phyloP scores from a whole-genome alignment of 768 basidiomycete genomes.

The Trametes coccinea region DNA sequence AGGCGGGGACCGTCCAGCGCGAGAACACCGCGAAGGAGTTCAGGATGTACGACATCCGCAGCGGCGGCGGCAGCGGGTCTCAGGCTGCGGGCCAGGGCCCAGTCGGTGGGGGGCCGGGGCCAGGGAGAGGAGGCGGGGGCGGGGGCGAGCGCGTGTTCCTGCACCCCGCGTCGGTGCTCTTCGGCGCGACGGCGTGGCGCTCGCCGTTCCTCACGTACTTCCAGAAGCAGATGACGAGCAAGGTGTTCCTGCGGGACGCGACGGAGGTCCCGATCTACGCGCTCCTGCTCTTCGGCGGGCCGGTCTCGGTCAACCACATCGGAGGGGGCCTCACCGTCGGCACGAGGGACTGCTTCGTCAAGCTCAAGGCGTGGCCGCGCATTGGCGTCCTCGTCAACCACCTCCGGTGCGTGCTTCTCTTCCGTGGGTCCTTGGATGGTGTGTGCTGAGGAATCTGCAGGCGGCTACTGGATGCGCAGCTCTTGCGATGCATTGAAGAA shows the following conservation, averaged over 20 bases:
- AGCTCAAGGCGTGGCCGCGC: slow-evolving; percentile 80
- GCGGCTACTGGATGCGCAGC: slow-evolving; percentile 66
- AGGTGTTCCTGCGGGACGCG: slow-evolving; percentile 83
- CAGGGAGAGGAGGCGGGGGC: not conserved
- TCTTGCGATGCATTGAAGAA: slow-evolving; percentile 64
- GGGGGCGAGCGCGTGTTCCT: slow-evolving; percentile 62
- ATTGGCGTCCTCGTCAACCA: slow-evolving; percentile 91
- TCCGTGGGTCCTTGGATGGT: too few species aligned
- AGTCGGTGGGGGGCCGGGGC: not conserved
- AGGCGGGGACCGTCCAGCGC: slow-evolving; percentile 80
- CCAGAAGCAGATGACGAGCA: slow-evolving; percentile 76
- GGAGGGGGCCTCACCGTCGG: slow-evolving; percentile 73
- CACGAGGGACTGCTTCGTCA: slow-evolving; percentile 53
- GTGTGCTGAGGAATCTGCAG: slow-evolving; percentile 34
- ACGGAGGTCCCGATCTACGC: slow-evolving; percentile 92
- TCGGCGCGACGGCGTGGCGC: slow-evolving; percentile 70
- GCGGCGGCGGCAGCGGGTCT: not conserved
- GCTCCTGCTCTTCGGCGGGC: slow-evolving; percentile 80
- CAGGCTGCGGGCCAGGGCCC: too few species aligned
- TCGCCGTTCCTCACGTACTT: slow-evolving; percentile 84
- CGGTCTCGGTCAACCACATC: slow-evolving; percentile 76
- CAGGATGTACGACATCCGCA: slow-evolving; percentile 68
- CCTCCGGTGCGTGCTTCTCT: slow-evolving; percentile 53
- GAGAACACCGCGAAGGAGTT: slow-evolving; percentile 85
- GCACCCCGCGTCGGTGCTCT: slow-evolving; percentile 82